Conservation (phyloP, 495 filamentous ascomycete species). For the Podospora didyma region DNA sequence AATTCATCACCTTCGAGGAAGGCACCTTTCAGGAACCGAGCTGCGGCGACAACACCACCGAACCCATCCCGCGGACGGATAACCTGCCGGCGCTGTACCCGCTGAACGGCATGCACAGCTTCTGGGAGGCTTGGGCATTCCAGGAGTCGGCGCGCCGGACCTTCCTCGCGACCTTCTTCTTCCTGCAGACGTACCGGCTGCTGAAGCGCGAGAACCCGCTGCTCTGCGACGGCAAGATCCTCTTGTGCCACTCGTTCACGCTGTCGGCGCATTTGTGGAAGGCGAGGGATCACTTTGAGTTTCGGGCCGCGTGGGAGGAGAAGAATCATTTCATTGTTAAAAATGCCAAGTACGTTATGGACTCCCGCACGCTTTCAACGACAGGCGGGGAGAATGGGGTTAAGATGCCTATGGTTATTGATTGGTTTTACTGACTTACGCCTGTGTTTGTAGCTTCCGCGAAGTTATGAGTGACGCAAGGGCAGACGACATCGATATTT, state of each 20-base stretch:
- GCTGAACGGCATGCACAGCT: conserved; percentile 29
- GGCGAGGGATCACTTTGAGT: conserved; percentile 39
- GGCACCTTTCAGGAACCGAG: conserved; percentile 2
- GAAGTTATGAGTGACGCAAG: conserved; percentile 28
- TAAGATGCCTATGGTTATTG: no score
- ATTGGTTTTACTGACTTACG: no score
- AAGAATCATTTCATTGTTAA: conserved; percentile 42
- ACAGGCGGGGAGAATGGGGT: no score
- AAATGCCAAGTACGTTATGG: conserved; percentile 31
- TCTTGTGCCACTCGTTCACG: conserved; percentile 38
- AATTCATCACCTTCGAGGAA: conserved; percentile 11
- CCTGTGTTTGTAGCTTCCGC: conserved; percentile 18
- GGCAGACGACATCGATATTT: conserved; percentile 45
- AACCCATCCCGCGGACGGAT: conserved; percentile 7
- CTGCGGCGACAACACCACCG: neutral
- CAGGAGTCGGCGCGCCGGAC: conserved; percentile 48
- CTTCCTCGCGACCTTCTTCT: conserved; percentile 37
- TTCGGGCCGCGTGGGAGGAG: conserved; percentile 44
- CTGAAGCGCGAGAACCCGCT: conserved; percentile 25
- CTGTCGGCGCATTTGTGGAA: conserved; percentile 47
- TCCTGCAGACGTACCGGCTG: conserved; percentile 34
- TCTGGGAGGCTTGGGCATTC: conserved; percentile 43
- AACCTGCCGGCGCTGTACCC: conserved; percentile 32
- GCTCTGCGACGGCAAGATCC: conserved; percentile 32
- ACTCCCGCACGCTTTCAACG: neutral